These are phyloP conservation scores for Pseudonitzschia multistriata DNA, from an alignment of 108 stramenopile species.

Conservation along the genomic window DNA sequence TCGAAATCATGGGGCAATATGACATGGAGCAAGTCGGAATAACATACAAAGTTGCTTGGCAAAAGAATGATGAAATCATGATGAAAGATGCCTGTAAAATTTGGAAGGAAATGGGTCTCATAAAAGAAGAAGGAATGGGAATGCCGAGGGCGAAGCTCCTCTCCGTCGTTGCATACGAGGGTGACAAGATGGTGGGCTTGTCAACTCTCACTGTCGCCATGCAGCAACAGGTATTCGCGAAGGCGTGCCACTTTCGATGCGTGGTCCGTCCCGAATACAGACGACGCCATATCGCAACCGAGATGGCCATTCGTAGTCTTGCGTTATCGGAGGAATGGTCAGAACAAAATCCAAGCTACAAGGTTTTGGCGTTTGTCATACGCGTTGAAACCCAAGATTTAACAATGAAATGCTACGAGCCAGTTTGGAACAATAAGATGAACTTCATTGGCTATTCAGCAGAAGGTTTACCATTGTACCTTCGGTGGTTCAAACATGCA, in stretches of 20 bases:
- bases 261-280: slow-evolving; percentile 2
- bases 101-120: slow-evolving; percentile 1
- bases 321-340: background rate
- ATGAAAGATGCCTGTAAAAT: background rate
- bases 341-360: background rate
- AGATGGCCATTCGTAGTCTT: background rate
- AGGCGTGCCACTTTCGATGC: slow-evolving; percentile 3
- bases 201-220: background rate
- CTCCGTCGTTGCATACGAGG: slow-evolving; percentile 5
- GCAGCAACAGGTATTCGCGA: background rate
- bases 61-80: background rate
- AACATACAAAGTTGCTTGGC: background rate
- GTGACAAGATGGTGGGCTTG: background rate
- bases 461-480: slow-evolving; percentile 1
- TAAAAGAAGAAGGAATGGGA: background rate
- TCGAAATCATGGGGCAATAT: background rate
- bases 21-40: background rate
- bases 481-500: slow-evolving; percentile 8
- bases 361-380: background rate
- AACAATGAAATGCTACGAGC: background rate
- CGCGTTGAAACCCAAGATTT: slow-evolving; percentile 11
- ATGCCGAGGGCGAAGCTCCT: background rate
- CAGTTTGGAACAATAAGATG: slow-evolving; percentile 11
- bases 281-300: slow-evolving; percentile 7
- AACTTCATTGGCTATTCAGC: slow-evolving; percentile 11